These are phyloP conservation scores for Meira miltonrushii DNA, from an alignment of 1,284 basidiomycete species.

Conservation along the genomic window DNA sequence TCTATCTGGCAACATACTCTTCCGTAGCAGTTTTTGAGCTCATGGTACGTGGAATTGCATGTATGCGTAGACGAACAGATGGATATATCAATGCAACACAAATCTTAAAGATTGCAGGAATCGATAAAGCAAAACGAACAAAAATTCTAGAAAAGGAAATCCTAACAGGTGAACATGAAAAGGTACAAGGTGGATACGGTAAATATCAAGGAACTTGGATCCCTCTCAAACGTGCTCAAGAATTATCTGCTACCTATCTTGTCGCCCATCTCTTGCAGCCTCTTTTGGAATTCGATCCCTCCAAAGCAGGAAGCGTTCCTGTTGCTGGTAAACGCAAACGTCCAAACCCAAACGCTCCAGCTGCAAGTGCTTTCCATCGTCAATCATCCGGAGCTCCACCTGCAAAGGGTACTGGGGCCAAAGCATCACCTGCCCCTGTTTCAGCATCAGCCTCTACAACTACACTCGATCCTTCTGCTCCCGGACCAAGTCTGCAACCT, in stretches of 20 bases:
- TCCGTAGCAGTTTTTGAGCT: slow-evolving; percentile 56
- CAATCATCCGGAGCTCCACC: slow-evolving; percentile 9
- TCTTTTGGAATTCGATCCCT: slow-evolving; percentile 48
- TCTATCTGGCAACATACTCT: slow-evolving; percentile 54
- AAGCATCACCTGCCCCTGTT: slow-evolving; percentile 12
- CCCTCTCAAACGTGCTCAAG: slow-evolving; percentile 45
- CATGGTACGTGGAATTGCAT: slow-evolving; percentile 84
- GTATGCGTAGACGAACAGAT: slow-evolving; percentile 91
- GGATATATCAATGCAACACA: slow-evolving; percentile 93
- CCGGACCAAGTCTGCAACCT: slow-evolving; percentile 34
- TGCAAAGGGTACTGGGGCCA: slow-evolving; percentile 8
- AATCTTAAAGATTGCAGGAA: slow-evolving; percentile 96
- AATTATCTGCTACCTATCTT: slow-evolving; percentile 47
- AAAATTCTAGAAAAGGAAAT: slow-evolving; percentile 99
- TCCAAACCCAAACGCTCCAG: slow-evolving; percentile 33
- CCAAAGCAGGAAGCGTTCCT: slow-evolving; percentile 36
- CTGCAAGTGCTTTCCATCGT: slow-evolving; percentile 16
- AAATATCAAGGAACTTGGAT: slow-evolving; percentile 98
- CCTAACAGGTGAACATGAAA: slow-evolving; percentile 90
- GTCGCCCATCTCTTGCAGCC: slow-evolving; percentile 50
- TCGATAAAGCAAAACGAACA: slow-evolving; percentile 91
- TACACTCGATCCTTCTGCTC: not conserved
- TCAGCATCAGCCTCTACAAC: no score
- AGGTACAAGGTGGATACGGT: slow-evolving; percentile 97
- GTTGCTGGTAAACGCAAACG: slow-evolving; percentile 17